Evolutionary conservation across 1,284 basidiomycete genomes (phyloP), one percentile per base, ranked within the genome.

Genomic region (Cryptococcus floricola): DNA sequence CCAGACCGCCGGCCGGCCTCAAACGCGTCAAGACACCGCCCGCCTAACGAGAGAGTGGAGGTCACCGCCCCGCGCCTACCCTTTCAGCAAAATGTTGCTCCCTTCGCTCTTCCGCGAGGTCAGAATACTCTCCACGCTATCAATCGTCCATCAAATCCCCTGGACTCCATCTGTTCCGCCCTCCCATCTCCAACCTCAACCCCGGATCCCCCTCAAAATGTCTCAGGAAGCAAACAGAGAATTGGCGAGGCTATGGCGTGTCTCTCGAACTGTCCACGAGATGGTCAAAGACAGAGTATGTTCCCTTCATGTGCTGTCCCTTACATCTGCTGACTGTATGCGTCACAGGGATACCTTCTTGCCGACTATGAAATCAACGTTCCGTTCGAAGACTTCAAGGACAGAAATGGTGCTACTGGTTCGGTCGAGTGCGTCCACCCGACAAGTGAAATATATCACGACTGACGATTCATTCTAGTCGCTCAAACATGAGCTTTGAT

Each of bases 251-350:
- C 82, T 98, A 68, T 98, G 93, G 91, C 88, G 94, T 71, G 93
- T 98, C 61, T 94, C 94, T 78, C 81, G 91, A 69, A 98, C 96
- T 43, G 89, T 97, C 52, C 93, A 98, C 76, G 96, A 99, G 79
- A 86, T 99, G 56, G 90, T 95, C 58, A 85, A 87, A 71, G 96
- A 98, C 77, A 84, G 94, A 57, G 80, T 80, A 27, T 54, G 78
- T 66, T 51, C 16, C 28, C 34, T 46, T 19, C 14, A 14, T 16
- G n/a, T 57, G 19, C 41, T 18, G 27, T 56, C 31, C 31, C 31
- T 23, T 34, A 7, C 31, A 34, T 34, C 31, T 8, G 31, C 31
- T 34, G 10, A 34, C 6, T 10, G 10, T 34, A 34, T 34, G 7
- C 31, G 0, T 9, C 5, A 9, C 39, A 79, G 77, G 70, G 74